These are phyloP conservation scores for Neobulgaria alba DNA, from an alignment of 2,329 filamentous ascomycete genomes.

Conservation along the genomic window DNA sequence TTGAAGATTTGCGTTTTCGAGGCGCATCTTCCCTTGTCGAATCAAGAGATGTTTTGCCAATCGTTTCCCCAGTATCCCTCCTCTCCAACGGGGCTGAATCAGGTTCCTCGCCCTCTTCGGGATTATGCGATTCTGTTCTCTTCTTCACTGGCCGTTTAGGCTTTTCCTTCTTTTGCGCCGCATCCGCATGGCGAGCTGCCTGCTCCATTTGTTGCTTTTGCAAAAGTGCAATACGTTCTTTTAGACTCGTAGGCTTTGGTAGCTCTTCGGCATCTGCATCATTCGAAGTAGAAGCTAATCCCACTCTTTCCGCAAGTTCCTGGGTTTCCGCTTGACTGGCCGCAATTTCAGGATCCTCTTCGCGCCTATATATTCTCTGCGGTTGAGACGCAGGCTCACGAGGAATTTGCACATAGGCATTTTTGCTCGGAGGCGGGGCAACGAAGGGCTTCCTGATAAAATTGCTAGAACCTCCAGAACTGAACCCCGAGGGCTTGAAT, in stretches of 20 bases:
- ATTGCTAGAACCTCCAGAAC: constrained; percentile 47
- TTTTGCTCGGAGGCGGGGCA: constrained; percentile 83
- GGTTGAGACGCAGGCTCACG: constrained; percentile 60
- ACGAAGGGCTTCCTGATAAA: constrained; percentile 98
- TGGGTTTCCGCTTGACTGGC: constrained; percentile 57
- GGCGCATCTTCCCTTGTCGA: constrained; percentile 33
- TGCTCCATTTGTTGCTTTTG: constrained; percentile 93
- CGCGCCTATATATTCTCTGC: constrained; percentile 69
- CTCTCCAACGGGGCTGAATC: constrained; percentile 36
- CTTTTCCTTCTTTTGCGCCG: constrained; percentile 76
- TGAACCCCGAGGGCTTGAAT: constrained; percentile 67
- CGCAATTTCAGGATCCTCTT: constrained; percentile 71
- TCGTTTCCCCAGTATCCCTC: constrained; percentile 39
- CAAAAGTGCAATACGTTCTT: constrained; percentile 87
- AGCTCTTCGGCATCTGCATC: constrained; percentile 62
- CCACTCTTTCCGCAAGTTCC: constrained; percentile 61
- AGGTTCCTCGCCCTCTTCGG: constrained; percentile 30
- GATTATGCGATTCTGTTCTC: constrained; percentile 39
- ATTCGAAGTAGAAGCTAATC: constrained; percentile 40
- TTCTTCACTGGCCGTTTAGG: constrained; percentile 71
- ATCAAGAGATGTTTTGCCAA: constrained; percentile 43
- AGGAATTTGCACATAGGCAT: constrained; percentile 76
- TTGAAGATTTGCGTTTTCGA: constrained; percentile 45
- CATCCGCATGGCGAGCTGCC: constrained; percentile 71
- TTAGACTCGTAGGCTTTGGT: constrained; percentile 86